Evolutionary conservation across 2,329 filamentous ascomycete genomes (phyloP).

Genomic region (Xylaria sp.): DNA sequence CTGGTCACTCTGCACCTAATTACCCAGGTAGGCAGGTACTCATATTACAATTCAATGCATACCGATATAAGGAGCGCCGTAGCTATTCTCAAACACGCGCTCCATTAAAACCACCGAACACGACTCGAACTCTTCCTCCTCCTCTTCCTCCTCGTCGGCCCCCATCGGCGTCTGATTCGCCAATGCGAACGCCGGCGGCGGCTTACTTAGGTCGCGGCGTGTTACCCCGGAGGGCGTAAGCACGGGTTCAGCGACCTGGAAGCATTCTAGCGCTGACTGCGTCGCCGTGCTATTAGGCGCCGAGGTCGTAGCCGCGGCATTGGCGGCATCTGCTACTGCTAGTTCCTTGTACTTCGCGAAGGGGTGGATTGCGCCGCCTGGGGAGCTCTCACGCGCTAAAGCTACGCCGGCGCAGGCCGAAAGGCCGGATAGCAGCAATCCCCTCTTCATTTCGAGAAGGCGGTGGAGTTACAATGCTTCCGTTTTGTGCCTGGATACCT

Average conservation of each 20-base stretch:
- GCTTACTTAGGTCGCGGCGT: conserved; percentile 44
- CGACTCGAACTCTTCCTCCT: conserved; percentile 38
- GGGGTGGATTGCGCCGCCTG: conserved; percentile 28
- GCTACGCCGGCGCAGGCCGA: conserved; percentile 27
- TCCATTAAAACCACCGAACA: conserved; percentile 69
- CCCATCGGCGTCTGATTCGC: conserved; percentile 25
- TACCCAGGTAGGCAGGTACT: too few relatives aligned
- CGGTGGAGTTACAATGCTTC: neutral
- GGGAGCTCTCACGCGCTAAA: conserved; percentile 21
- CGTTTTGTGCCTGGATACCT: neutral
- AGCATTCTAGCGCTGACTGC: conserved; percentile 58
- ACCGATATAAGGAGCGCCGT: conserved; percentile 76
- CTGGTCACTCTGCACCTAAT: too few relatives aligned
- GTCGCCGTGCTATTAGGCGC: conserved; percentile 21
- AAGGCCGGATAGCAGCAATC: conserved; percentile 28
- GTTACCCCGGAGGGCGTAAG: conserved; percentile 53
- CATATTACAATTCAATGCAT: conserved; percentile 22
- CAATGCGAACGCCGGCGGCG: conserved; percentile 29
- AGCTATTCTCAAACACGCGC: conserved; percentile 73
- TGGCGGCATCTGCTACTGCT: conserved; percentile 7
- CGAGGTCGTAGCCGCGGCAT: conserved; percentile 15
- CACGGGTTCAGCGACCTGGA: conserved; percentile 73
- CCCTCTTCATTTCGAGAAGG: conserved; percentile 15
- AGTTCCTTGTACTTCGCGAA: conserved; percentile 34
- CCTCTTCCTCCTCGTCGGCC: conserved; percentile 30